phyloP scores from a whole-genome alignment of 108 stramenopile genomes.

The Pseudonitzschia pungens region DNA sequence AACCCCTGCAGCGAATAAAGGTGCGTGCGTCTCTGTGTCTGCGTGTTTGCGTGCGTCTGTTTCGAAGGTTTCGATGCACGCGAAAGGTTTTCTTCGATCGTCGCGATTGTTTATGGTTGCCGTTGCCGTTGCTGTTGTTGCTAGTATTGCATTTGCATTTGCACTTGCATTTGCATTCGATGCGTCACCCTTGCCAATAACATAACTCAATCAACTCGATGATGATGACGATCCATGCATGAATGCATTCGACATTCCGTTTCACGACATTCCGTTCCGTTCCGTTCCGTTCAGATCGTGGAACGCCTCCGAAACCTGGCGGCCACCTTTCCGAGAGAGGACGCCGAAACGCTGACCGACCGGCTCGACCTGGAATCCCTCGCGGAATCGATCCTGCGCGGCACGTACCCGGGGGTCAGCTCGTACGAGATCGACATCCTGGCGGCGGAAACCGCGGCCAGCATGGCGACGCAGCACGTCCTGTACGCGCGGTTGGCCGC shows the following conservation, averaged over 20 bases:
- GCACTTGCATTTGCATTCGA: neutral
- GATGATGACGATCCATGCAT: too few species aligned
- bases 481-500: slow-evolving; percentile 93
- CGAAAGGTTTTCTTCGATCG: neutral
- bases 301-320: slow-evolving; percentile 43
- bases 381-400: slow-evolving; percentile 59
- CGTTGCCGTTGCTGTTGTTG: neutral
- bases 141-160: too few species aligned
- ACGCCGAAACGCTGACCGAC: slow-evolving; percentile 22
- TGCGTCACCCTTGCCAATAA: neutral
- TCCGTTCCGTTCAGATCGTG: slow-evolving; percentile 34
- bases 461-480: slow-evolving; percentile 91
- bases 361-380: slow-evolving; percentile 50
- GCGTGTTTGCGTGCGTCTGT: too few species aligned
- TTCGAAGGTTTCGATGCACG: neutral
- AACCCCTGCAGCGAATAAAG: slow-evolving; percentile 49
- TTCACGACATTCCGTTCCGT: too few species aligned
- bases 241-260: too few species aligned
- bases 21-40: too few species aligned
- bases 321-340: slow-evolving; percentile 10
- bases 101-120: neutral
- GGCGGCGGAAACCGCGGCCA: slow-evolving; percentile 94
- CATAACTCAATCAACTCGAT: neutral
- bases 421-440: slow-evolving; percentile 91
- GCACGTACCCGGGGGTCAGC: slow-evolving; percentile 88